These are phyloP conservation scores for Zygoascus flipseniorum DNA, from an alignment of 805 yeast species.

Conservation along the genomic window DNA sequence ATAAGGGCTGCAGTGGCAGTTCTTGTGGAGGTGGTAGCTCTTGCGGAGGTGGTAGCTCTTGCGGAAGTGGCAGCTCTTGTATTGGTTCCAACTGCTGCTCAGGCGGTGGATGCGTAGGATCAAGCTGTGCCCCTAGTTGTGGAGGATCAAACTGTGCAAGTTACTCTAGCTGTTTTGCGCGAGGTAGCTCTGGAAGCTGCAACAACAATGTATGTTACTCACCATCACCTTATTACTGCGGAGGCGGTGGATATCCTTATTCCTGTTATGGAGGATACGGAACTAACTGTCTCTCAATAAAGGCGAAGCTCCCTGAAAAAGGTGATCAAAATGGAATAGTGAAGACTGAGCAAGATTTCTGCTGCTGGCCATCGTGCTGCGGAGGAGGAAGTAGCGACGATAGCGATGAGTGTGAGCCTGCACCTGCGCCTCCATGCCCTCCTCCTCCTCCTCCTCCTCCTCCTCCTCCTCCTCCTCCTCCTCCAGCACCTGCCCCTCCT, in stretches of 20 bases:
- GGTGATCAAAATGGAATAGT: not conserved
- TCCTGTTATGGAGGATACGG: not conserved
- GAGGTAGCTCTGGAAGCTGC: constrained; percentile 1
- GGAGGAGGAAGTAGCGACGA: constrained; percentile 4
- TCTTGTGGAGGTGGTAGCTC: not conserved
- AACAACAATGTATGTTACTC: not conserved
- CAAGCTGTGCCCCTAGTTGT: not conserved
- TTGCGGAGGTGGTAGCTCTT: not conserved
- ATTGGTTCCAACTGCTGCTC: constrained; percentile 7
- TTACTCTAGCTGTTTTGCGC: not conserved
- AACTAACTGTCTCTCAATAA: not conserved
- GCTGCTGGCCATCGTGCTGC: not conserved
- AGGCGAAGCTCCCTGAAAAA: not conserved
- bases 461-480: not conserved
- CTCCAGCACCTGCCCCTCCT: constrained; percentile 7
- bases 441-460: not conserved
- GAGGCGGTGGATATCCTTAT: not conserved
- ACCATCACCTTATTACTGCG: not conserved
- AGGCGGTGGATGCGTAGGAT: constrained; percentile 5
- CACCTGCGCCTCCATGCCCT: not conserved
- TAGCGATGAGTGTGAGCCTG: constrained; percentile 4
- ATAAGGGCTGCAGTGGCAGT: not conserved
- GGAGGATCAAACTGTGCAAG: not conserved
- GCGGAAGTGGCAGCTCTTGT: constrained; percentile 1
- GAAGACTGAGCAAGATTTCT: not conserved